Base-by-base conservation (phyloP, 2,329 filamentous ascomycete genomes). In the Chaetomium sp. region DNA sequence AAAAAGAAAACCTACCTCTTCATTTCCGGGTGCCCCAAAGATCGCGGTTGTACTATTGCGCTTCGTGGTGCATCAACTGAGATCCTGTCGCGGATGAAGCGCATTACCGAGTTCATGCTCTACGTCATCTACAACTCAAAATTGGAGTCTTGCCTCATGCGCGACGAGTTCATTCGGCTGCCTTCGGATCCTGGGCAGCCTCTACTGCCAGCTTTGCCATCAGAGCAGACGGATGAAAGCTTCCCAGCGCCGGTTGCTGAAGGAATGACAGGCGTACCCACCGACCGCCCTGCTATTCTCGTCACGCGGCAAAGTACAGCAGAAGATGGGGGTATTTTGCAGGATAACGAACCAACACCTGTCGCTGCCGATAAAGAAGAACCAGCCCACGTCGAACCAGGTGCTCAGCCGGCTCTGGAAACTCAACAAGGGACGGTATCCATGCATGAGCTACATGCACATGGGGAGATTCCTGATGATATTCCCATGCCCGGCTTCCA, bases 71-170 rank as follows among this genome's bases (percentile, higher is more conserved):
- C 87, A 3, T 84, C 87, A 57, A 85, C 84, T 35, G 75, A 81
- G 48, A 77, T 84, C 0, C 78, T 99, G 14, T 77, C 84, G 1
- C 88, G 85, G 64, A 84, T 99, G 70, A 99, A 99, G 72, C 82
- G 85, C 52, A 94, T 99, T 62, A 94, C 92, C 9, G 94, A 99
- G 68, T 97, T 99, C 68, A 96, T 99, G 92, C 88, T 95, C 40
- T 99, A 97, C 64, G 95, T 99, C 19, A 91, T 97, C 10, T 99
- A 99, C 72, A 99, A 96, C 65, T 78, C 99, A 52, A 96, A 95
- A 68, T 79, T 99, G 11, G 94, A 99, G 72, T 96, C 94, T 1
- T 96, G 89, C 64, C 76, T 99, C 46, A 89, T 99, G 80, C 82
- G 89, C 52, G 94, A 99, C 69, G 91, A 95, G 65, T 95, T 90